Base-by-base conservation (phyloP, 805 yeast genomes). In the Nakazawaea ishiwadae region DNA sequence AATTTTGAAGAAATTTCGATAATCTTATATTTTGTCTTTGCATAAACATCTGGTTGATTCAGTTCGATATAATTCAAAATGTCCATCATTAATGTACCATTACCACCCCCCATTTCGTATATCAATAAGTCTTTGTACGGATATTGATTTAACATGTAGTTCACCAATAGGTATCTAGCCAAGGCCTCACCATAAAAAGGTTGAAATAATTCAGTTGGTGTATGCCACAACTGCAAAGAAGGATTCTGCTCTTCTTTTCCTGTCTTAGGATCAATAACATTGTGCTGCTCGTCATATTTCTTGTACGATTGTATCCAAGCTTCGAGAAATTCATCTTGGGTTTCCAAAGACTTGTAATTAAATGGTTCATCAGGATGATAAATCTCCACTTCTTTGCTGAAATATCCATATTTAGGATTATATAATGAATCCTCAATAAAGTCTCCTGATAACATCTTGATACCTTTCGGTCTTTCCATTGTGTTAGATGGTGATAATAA, bases 71-170 rank as follows among this genome's bases (percentile, higher is more conserved):
- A 86, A 52, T 81, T 79, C 47, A 87, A 59, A 9, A 87, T 74
- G 52, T 86, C 82, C 40, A 71, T 58, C 96, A 88, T 87, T 45
- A 87, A 60, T 0, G 95, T 86, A 31, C 95, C 95, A 53, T 87
- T 87, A 50, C 96, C 96, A 16, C 89, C 95, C 45, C 95, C 96
- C 70, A 85, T 77, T 60, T 88, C 96, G 60, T 86, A 88, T 19
- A 87, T 84, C 5, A 77, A 71, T 35, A 91, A 64, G 54, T 85
- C 89, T 31, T 73, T 68, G 52, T 81, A 80, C 1, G 90, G 91
- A 51, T 77, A 83, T 31, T 73, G 63, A 48, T 81, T 80, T 50
- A 79, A 62, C 58, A 80, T 79, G 56, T 82, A 84, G 55, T 84
- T 81, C 7, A 79, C 81, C 41, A 87, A 61, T 15, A 90, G 62